A percentile compares a stretch with the other conserved stretches of the same genome.
Evolutionary conservation across 2,329 filamentous ascomycete genomes (phyloP).

Genomic region (Lasiodiplodia gonubiensis): DNA sequence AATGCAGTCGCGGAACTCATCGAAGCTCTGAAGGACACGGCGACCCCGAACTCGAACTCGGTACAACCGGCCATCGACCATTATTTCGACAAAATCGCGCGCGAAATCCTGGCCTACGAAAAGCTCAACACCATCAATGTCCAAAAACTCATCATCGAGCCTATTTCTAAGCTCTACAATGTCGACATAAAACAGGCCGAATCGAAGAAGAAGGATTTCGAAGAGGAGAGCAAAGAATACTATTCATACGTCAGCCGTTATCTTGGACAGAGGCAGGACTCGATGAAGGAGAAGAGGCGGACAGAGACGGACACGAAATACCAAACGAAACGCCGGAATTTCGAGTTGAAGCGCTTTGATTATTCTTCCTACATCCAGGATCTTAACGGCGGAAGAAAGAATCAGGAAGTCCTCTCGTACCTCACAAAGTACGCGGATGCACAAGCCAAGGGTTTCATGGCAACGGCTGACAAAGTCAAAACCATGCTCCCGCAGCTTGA

Average conservation of each 20-base stretch:
- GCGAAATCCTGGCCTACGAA: constrained; percentile 87
- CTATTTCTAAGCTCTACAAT: constrained; percentile 87
- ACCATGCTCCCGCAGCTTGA: constrained; percentile 86
- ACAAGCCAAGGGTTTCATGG: constrained; percentile 82
- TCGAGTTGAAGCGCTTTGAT: constrained; percentile 96
- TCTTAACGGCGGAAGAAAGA: constrained; percentile 97
- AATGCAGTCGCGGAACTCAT: constrained; percentile 83
- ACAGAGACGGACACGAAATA: constrained; percentile 96
- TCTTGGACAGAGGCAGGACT: constrained; percentile 94
- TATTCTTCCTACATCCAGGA: constrained; percentile 99
- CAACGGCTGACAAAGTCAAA: constrained; percentile 85
- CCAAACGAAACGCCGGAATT: constrained; percentile 88
- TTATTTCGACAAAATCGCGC: constrained; percentile 96
- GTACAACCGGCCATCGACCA: constrained; percentile 97
- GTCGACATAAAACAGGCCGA: constrained; percentile 98
- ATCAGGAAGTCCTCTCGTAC: constrained; percentile 94
- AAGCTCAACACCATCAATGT: constrained; percentile 81
- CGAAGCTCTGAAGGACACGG: constrained; percentile 84
- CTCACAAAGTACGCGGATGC: constrained; percentile 92
- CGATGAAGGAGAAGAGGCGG: constrained; percentile 95
- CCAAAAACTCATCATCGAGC: constrained; percentile 93
- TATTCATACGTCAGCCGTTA: constrained; percentile 95
- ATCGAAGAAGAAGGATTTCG: constrained; percentile 94
- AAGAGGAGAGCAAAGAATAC: constrained; percentile 98
- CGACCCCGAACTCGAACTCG: constrained; percentile 89